Conservation (phyloP, 768 basidiomycete genomes). For the Termitomyces sp. region DNA sequence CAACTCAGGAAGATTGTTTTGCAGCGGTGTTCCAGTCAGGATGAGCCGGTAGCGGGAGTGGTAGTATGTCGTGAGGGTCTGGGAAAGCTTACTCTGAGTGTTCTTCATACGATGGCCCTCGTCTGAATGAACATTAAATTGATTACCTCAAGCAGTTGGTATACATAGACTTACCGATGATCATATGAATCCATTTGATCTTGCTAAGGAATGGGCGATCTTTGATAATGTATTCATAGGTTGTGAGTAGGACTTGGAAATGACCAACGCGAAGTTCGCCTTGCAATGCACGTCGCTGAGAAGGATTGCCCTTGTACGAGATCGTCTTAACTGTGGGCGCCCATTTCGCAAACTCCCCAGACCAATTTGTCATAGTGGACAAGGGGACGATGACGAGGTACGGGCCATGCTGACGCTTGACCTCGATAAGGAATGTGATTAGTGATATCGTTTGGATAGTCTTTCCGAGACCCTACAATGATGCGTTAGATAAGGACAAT, state of each 20-base stretch:
- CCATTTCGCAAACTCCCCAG: conserved; percentile 96
- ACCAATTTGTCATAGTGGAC: conserved; percentile 97
- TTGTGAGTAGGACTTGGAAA: conserved; percentile 91
- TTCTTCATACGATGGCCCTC: conserved; percentile 99
- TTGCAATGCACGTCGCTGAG: conserved; percentile 74
- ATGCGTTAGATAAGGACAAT: conserved; percentile 8
- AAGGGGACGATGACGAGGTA: conserved; percentile 95
- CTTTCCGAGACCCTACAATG: conserved; percentile 81
- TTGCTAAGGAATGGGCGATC: conserved; percentile 87
- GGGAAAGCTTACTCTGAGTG: conserved; percentile 80
- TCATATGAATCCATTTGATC: conserved; percentile 96
- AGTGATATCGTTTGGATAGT: conserved; percentile 94
- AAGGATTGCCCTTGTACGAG: conserved; percentile 90
- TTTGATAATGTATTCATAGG: conserved; percentile 97
- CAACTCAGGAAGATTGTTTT: conserved; percentile 94
- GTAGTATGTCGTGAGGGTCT: conserved; percentile 89
- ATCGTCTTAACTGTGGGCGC: conserved; percentile 76
- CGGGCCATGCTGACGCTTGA: conserved; percentile 86
- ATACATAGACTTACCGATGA: conserved; percentile 61
- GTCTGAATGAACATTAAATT: conserved; percentile 34
- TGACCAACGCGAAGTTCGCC: conserved; percentile 69
- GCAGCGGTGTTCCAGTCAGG: conserved; percentile 91
- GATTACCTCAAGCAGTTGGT: background rate
- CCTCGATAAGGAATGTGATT: conserved; percentile 91
- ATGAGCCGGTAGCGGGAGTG: conserved; percentile 91